Evolutionary conservation across 2,329 filamentous ascomycete species (phyloP), one percentile per base, ranked within the genome.

Genomic region (Colletotrichum sublineola): DNA sequence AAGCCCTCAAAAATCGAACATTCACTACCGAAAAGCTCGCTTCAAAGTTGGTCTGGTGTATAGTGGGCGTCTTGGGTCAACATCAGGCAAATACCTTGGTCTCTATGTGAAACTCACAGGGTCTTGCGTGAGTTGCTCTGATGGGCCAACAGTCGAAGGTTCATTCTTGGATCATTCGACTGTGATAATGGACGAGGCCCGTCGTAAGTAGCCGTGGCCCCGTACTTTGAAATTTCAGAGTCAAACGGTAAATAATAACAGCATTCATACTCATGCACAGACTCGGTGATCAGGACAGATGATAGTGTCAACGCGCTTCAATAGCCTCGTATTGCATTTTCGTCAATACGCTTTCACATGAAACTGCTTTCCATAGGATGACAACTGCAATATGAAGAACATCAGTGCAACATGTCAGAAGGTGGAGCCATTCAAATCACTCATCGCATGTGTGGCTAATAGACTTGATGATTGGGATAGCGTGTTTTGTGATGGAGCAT

Each of bases 341-440:
- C 14, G 7, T 53, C 29, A 20, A 53, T 11, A 53, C 6, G 48
- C 0, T 14, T 33, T 33, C 3, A 52, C 44, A 11, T 12, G 5
- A 7, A 33, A 6, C 14, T 20, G 6, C 1, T 15, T 15, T 20
- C 5, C 2, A 33, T 31, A 33, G 12, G 7, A 5, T 53, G 14
- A 5, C 2, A 9, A 33, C 6, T 20, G 29, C 15, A 33, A 9
- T 18, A 9, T 53, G 7, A 11, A 33, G 20, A 5, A 2, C 33
- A 38, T 24, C 33, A 6, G 33, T 56, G 20, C 11, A n/a, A 6
- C 1, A 38, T 33, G 15, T 12, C 2, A 4, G 18, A 38, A 38
- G 9, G 5, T 0, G 1, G 2, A 7, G 5, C 5, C 53, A 3
- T 2, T 11, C 11, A 38, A 14, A 14, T 24, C 5, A n/a, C 9